Evolutionary conservation across 1,139 yeast species (phyloP).

Genomic region (Hansenula sp.): DNA sequence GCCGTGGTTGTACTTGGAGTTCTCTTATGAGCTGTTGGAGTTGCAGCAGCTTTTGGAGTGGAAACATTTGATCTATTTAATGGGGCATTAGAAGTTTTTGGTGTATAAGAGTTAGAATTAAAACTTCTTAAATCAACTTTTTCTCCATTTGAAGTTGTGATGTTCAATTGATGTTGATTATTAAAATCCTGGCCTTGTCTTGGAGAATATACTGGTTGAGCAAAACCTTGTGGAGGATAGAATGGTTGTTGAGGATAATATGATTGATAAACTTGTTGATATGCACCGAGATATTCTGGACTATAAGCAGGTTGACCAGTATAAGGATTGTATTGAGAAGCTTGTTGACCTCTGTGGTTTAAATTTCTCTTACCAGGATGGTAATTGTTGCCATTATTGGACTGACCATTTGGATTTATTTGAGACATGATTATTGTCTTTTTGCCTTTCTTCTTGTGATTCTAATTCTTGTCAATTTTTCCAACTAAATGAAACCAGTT

Average conservation of each 20-base stretch:
- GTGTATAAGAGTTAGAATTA: constrained; percentile 6
- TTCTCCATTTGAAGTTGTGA: constrained; percentile 21
- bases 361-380: background rate
- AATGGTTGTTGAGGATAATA: background rate
- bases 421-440: background rate
- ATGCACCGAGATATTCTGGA: background rate
- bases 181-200: constrained; percentile 1
- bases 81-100: constrained; percentile 9
- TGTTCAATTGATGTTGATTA: constrained; percentile 14
- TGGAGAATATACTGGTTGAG: background rate
- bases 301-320: background rate
- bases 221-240: background rate
- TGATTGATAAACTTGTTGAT: constrained; percentile 2
- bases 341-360: background rate
- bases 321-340: background rate
- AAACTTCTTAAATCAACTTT: constrained; percentile 16
- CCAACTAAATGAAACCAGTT: background rate
- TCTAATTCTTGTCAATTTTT: background rate
- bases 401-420: background rate
- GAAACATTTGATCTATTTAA: constrained; percentile 7
- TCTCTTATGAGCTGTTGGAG: constrained; percentile 13
- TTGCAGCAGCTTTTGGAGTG: constrained; percentile 9
- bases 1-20: constrained; percentile 7
- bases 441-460: background rate
- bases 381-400: background rate